A percentile compares a stretch with the other conserved stretches of the same genome.
Conservation (phyloP, 1,139 yeast genomes). For the Suhomyces choctaworum region DNA sequence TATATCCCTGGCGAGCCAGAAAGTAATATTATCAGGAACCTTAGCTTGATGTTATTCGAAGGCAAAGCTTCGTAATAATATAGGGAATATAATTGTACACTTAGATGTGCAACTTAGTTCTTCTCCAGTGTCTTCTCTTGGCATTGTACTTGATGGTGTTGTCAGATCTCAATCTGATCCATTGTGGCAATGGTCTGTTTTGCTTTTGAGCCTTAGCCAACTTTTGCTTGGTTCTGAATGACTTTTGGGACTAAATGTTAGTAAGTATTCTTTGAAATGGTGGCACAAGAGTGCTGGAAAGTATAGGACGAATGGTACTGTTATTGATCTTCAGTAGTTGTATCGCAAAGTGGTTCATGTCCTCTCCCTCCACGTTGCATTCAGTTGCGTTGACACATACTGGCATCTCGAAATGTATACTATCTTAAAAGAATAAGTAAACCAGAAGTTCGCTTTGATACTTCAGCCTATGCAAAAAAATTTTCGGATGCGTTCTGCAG, state of each 20-base stretch:
- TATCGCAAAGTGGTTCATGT: no score
- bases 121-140: conserved; percentile 99
- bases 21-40: conserved; percentile 9
- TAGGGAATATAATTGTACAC: conserved; percentile 19
- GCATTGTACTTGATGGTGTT: conserved; percentile 99
- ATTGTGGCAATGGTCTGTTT: conserved; percentile 99
- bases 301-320: no score
- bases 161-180: conserved; percentile 99
- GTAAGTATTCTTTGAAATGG: conserved; percentile 14
- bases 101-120: conserved; percentile 98
- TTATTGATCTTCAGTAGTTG: no score
- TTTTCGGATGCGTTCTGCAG: conserved; percentile 9
- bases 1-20: conserved; percentile 6
- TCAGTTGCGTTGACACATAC: no score
- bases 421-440: conserved; percentile 11
- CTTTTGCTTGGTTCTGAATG: conserved; percentile 98
- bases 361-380: no score
- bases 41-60: conserved; percentile 10
- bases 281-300: no score
- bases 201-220: conserved; percentile 99
- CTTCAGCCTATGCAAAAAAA: conserved; percentile 11
- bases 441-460: conserved; percentile 2
- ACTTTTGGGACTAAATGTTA: conserved; percentile 79
- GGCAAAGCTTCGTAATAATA: conserved; percentile 13
- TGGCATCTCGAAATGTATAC: conserved; percentile 26